phyloP scores from a whole-genome alignment of 2,329 filamentous ascomycete genomes.

The Aspergillus sp. region DNA sequence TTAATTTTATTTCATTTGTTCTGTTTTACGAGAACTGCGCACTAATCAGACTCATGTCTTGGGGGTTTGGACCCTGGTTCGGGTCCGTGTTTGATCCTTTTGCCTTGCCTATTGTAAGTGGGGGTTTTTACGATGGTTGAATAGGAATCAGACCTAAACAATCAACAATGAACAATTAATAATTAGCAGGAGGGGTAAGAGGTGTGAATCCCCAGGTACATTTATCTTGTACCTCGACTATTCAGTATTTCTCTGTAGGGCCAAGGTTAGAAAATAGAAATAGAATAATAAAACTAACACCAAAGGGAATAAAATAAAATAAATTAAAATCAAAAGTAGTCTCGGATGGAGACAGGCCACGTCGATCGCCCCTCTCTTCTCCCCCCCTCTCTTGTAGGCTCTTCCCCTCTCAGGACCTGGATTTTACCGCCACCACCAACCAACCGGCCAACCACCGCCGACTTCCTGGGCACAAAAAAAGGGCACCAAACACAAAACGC shows the following conservation, averaged over 20 bases:
- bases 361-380: constrained; percentile 1
- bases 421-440: constrained; percentile 1
- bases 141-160: no score
- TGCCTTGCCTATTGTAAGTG: background rate
- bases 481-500: background rate
- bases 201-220: no score
- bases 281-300: no score
- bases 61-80: background rate
- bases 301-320: background rate
- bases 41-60: background rate
- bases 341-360: background rate
- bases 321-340: background rate
- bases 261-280: no score
- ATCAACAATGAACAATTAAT: no score
- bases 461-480: background rate
- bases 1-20: background rate
- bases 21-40: background rate
- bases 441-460: background rate
- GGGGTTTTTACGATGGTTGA: no score
- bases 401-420: constrained; percentile 2
- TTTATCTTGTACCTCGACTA: background rate
- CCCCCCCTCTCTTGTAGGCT: background rate
- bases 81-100: background rate
- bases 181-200: no score
- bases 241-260: background rate